Base-by-base conservation (phyloP, 345 rosid species). In the Microthlaspi erraticum region DNA sequence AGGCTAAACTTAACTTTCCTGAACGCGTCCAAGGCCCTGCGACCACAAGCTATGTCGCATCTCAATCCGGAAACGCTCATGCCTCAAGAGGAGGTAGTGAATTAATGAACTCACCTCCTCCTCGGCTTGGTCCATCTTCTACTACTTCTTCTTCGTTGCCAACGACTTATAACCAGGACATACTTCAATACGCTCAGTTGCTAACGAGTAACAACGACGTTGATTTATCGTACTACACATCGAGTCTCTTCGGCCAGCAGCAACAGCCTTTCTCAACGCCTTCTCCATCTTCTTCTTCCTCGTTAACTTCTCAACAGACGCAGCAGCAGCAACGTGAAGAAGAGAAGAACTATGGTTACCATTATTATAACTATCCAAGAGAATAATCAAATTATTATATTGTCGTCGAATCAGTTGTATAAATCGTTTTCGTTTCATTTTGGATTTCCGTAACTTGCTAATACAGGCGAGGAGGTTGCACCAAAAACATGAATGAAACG, bases 1-100 rank as follows among this genome's bases (percentile, higher is more conserved):
- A 92, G 68, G 98, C 98, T 38, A 92, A 92, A 70, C 93, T 92
- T 9, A 92, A 92, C 74, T 92, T 92, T 71, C 98, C 98, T 0
- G 93, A 90, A 77, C 74, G 87, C 57, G 90, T 88, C 46, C 96
- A 88, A 74, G 89, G 84, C 2, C 64, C 80, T 11, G 79, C 83
- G 10, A 63, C 82, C 31, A 64, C 72, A 51, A 51, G 54, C 58
- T 50, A 65, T 8, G 48, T 64, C 48, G 10, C 77, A 43, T 33
- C 43, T 14, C 76, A 58, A 17, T 3, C 76, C 23, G 32, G 13
- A 3, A 33, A 4, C 12, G 12, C 48, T 32, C 36, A 53, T 19
- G 18, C 37, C 8, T 50, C 71, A 39, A 19, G 41, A 62, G 56
- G 18, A 41, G 57, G 37, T 14, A 6, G 39, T 54, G 72, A 61